These are phyloP conservation scores for Xylaria flabelliformis DNA, from an alignment of 495 filamentous ascomycete genomes.

Conservation along the genomic window DNA sequence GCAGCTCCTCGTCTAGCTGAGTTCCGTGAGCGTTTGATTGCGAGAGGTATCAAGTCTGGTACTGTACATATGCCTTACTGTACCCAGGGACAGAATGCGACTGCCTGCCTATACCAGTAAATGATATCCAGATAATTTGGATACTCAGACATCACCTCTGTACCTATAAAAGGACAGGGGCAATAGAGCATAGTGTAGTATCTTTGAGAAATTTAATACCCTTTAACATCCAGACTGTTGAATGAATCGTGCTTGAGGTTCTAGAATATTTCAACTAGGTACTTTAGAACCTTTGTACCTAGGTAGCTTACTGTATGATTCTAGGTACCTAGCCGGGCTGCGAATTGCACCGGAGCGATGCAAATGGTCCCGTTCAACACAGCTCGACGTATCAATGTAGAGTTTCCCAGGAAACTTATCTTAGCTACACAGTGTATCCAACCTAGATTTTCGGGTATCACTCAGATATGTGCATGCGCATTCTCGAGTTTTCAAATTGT, in stretches of 20 bases:
- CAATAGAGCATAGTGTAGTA: constrained; percentile 3
- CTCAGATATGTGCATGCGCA: not conserved
- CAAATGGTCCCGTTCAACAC: not conserved
- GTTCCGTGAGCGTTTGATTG: constrained; percentile 74
- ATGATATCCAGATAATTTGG: not conserved
- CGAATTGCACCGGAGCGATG: not conserved
- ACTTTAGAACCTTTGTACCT: not conserved
- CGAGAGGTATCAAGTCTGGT: constrained; percentile 64
- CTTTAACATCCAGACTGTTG: not conserved
- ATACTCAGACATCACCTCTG: not conserved
- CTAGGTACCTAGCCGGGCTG: not conserved
- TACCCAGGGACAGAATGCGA: constrained; percentile 51
- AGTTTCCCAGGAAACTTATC: not conserved
- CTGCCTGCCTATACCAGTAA: constrained; percentile 38
- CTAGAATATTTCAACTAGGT: not conserved
- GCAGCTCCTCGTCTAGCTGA: constrained; percentile 70
- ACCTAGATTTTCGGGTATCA: not conserved
- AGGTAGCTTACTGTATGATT: not conserved
- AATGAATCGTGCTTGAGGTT: not conserved
- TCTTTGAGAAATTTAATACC: constrained; percentile 2
- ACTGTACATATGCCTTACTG: constrained; percentile 63
- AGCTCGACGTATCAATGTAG: not conserved
- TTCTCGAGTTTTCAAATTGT: not conserved
- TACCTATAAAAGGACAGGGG: not conserved
- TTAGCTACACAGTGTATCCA: not conserved